Base-by-base conservation (phyloP, 371 early-diverging fungal genomes). In the Basidiobolus meristosporus region DNA sequence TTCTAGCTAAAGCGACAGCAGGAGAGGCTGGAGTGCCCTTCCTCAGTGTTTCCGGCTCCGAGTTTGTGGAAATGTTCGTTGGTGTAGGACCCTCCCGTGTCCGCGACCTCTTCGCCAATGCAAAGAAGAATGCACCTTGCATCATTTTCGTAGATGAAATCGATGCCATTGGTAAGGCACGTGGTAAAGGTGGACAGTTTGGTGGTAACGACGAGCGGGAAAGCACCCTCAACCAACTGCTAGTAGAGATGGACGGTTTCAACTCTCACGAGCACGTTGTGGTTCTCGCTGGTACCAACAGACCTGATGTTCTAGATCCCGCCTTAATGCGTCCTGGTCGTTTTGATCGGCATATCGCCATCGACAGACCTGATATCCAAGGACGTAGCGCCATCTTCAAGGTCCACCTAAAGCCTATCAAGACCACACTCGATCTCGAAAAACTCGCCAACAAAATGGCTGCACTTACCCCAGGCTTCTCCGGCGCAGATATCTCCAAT, bases 61-160 rank as follows among this genome's bases (percentile, higher is more conserved):
- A 98, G 57, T 97, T 99, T 53, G 89, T 97, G 18, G 98, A 98
- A 60, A 99, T 98, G 96, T 98, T 97, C 82, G 98, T 99, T 16
- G 99, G 99, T 54, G 97, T 98, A 7, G 98, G 98, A 31, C 82
- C 96, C 2, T 85, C 90, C n/a, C 76, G 97, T 36, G 95, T 99
- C 2, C 78, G 99, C 31, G 97, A 98, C 56, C 55, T 98, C 52
- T 99, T 99, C 63, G 73, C 84, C 2, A 87, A 73, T 19, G 99
- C 99, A 34, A 88, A 90, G 62, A 92, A 95, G 66, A 73, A 90
- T 43, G 77, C 96, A 1, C 99, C 98, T 2, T 93, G 95, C 60
- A 98, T 99, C 46, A 85, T 99, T 44, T 99, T 99, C 55, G 89
- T 99, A 29, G 99, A 99, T 52, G 99, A 99, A 65, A 99, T 99